Evolutionary conservation across 1,284 basidiomycete genomes (phyloP), one percentile per base, ranked within the genome.

Genomic region (Pseudozyma tsukubaensis): DNA sequence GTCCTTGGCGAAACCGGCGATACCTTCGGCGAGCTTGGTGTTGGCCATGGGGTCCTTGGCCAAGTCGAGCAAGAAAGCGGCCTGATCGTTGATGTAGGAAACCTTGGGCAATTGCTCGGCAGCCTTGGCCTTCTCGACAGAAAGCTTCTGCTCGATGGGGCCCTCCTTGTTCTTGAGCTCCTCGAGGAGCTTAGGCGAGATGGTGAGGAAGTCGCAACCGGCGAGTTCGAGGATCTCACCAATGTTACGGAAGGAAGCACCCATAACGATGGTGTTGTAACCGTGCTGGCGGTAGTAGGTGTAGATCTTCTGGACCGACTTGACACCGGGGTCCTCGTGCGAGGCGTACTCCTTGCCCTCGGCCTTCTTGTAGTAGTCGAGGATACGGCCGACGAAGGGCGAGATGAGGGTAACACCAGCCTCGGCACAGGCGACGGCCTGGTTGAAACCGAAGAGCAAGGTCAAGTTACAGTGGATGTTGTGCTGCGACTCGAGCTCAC

Each of bases 251-350:
- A 99, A 99, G 58, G 94, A 97, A 72, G 96, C 96, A 86, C 96
- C 96, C 96, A 99, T 99, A 86, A 99, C 95, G 86, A 98, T 98
- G 79, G 96, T 99, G 85, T 95, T 94, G 90, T 98, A 98, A 75
- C 90, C 89, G 87, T 99, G 90, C 86, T 97, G 94, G 89, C 99
- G 99, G 91, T 98, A 99, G 89, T 98, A 98, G 45, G 62, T 65
- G 91, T 92, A 99, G 88, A 98, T 99, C 87, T 89, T 92, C 88
- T 92, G 91, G 72, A 99, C 96, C 43, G 94, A 96, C 85, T 90
- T 86, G 77, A 99, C 96, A 89, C 96, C 96, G n/a, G 96, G 96
- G 88, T 99, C 96, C 55, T 91, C 89, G 53, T 74, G 71, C 50
- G 75, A 63, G n/a, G 69, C 57, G 78, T 80, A 82, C 73, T 83